Base-by-base conservation (phyloP, 2,329 filamentous ascomycete genomes). In the Sphaerulina musiva region DNA sequence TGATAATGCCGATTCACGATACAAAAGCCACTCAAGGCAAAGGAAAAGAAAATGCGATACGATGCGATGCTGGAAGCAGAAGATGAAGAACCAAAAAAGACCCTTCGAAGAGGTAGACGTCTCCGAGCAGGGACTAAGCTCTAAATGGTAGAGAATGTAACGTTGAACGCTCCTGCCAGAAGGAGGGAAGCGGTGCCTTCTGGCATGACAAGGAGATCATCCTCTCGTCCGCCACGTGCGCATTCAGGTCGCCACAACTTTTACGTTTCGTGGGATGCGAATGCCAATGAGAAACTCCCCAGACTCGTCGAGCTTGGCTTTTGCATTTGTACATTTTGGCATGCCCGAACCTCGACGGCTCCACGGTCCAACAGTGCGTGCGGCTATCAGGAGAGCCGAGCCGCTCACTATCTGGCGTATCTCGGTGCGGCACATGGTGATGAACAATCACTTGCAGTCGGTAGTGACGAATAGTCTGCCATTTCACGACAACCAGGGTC, bases 71-170 rank as follows among this genome's bases (percentile, higher is more conserved):
- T 39, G 12, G 12, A 41, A n/a, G 47, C 47, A 43, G 26, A 26
- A 20, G 26, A 34, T 42, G 23, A 32, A 49, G 47, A 49, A 41
- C 10, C 20, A 42, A 14, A 49, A 49, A 14, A 49, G 26, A 38
- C 34, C 20, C 20, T 20, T 20, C 20, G 20, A 9, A 42, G 39
- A 23, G 17, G n/a, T 17, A 49, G 29, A 43, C 12, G 3, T n/a
- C 34, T 41, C n/a, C 23, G 41, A 43, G 38, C 43, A 51, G 53
- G 54, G 48, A 56, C 45, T 48, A 44, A 56, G 54, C 49, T 56
- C 45, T 44, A 20, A 12, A 44, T 32, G 38, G 20, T 34, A 40
- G 26, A 44, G 36, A 39, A 47, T 40, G 54, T 36, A 52, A 51
- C 48, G 45, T 48, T 44, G 14, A 52, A 46, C 14, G 38, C 48